Evolutionary conservation across 2,329 filamentous ascomycete species (phyloP).

Genomic region (Pyricularia grisea): DNA sequence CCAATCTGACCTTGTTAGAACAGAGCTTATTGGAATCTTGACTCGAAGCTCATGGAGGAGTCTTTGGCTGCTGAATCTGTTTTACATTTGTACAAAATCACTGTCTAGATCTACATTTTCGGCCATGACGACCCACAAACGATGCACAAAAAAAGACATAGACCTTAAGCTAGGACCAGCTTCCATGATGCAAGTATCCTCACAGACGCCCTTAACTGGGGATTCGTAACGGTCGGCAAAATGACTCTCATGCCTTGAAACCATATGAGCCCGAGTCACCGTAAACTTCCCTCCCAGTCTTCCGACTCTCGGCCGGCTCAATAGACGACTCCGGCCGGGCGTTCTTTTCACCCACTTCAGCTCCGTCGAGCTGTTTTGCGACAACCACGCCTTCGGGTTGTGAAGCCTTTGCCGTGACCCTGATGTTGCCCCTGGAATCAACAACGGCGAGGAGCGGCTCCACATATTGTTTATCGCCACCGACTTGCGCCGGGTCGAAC

Average conservation of each 20-base stretch:
- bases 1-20: neutral
- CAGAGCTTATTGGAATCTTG: neutral
- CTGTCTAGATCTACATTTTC: neutral
- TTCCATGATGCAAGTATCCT: neutral
- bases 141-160: neutral
- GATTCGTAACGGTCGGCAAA: neutral
- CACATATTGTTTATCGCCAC: slow-evolving; percentile 47
- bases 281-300: neutral
- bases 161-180: neutral
- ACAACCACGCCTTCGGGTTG: slow-evolving; percentile 29
- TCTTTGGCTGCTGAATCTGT: neutral
- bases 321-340: neutral
- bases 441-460: slow-evolving; percentile 32
- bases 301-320: neutral
- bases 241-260: neutral
- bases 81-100: neutral
- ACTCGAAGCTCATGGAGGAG: neutral
- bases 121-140: neutral
- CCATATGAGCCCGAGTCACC: neutral
- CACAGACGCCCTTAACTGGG: neutral
- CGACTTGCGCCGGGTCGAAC: slow-evolving; percentile 36
- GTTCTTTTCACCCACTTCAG: slow-evolving; percentile 10
- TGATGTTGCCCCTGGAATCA: slow-evolving; percentile 40
- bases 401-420: slow-evolving; percentile 31
- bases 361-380: slow-evolving; percentile 33